Evolutionary conservation across 192 early-diverging fungal species (phyloP), one percentile per base, ranked within the genome.

Genomic region (Glomus cerebriforme): DNA sequence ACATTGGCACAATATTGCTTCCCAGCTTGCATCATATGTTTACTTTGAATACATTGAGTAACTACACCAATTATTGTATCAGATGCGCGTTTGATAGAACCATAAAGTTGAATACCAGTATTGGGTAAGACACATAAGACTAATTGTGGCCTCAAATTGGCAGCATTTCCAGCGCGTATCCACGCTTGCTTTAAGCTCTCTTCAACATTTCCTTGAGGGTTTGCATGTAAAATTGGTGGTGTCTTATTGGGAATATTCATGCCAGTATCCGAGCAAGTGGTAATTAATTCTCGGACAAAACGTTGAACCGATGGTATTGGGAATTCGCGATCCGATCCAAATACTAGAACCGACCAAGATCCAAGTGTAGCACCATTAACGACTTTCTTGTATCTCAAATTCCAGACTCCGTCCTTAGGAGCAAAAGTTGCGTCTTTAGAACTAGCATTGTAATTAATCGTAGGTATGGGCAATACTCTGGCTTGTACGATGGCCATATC

Each of bases 1-100:
- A 98, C 92, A 72, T 98, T 98, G 22, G 96, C 97, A 75, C 94
- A 96, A 87, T 98, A 98, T 86, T 97, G 96, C 45, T 90, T 81
- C 82, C 92, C 95, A n/a, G 93, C 86, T 22, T 86, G 80, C 81
- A 87, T 87, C 80, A 95, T 87, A 79, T 96, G 91, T 81, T 90
- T 94, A 22, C 89, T 85, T 78, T 95, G 95, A 75, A 98, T 90
- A 82, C 96, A 98, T 86, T 98, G 96, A 35, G 95, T 95, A 0
- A 93, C 90, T 37, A 97, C 83, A 39, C 96, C 96, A 73, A 97
- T 89, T 29, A 94, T 92, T 1, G 95, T 96, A 81, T 98, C 95
- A 37, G 89, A 88, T 24, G 94, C 89, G 31, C 95, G 89, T 88
- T 98, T 98, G 83, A 96, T 92, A 63, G 92, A 69, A 0, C 39